Base-by-base conservation (phyloP, 192 early-diverging fungal species). In the Podila clonocystis region DNA sequence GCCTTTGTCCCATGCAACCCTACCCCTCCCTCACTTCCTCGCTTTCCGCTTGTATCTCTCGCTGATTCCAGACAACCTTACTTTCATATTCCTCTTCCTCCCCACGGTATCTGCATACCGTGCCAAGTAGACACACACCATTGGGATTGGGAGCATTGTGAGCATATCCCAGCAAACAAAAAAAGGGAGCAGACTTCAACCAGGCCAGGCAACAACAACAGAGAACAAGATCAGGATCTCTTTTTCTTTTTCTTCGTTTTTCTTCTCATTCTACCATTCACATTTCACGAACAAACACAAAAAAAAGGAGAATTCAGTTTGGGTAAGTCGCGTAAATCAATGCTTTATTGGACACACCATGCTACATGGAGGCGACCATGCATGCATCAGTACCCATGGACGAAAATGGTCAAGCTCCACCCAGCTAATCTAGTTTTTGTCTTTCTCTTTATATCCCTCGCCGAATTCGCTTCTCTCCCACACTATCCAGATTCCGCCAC, bases 141-240 rank as follows among this genome's bases (percentile, higher is more conserved):
- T 24, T 24, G 52, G 52, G n/a, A 50, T 50, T 50, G 52, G 52
- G 52, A 55, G 52, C 52, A 55, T 55, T 55, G 52, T n/a, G 52
- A 55, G 52, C 52, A 55, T 55, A 24, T n/a, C 24, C 52, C 52
- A 55, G 52, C 20, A 24, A 55, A 12, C 12, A 55, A 55, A 26
- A 55, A 9, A 55, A 55, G 52, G n/a, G 24, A 26, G 52, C 20
- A 52, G n/a, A 52, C 50, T n/a, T n/a, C 50, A 52, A 22, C 17
- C 17, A 55, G 24, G 22, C 22, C 20, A 19, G 22, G 7, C 50
- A 52, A 55, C 52, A 55, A 55, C 52, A 55, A 55, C 52, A 55
- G 26, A 12, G 24, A 52, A 55, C n/a, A 55, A 9, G 52, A 55
- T 55, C 52, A 55, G 52, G 52, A 55, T 55, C 52, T 55, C 52